Evolutionary conservation across 495 filamentous ascomycete genomes (phyloP).

Genomic region (Poronia punctata): DNA sequence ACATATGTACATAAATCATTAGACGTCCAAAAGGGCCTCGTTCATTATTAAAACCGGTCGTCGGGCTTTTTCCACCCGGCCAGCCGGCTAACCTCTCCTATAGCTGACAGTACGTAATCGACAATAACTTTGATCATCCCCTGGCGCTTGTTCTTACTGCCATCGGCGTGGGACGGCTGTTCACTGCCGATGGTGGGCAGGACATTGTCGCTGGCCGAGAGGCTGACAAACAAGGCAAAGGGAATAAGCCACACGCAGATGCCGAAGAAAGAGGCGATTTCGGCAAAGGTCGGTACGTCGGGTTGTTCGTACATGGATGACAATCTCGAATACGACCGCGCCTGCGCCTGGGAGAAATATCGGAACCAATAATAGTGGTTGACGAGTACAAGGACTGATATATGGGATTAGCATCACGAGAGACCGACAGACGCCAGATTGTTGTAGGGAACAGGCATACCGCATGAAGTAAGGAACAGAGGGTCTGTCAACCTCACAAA

Average conservation of each 20-base stretch:
- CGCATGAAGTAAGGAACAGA: conserved; percentile 76
- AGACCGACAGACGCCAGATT: background rate
- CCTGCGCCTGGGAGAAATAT: conserved; percentile 68
- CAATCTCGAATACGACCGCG: conserved; percentile 37
- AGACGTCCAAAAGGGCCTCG: background rate
- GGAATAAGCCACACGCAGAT: conserved; percentile 95
- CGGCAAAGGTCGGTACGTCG: conserved; percentile 77
- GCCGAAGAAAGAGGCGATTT: conserved; percentile 94
- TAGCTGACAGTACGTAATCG: conserved; percentile 64
- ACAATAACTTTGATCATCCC: conserved; percentile 90
- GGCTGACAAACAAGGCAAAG: conserved; percentile 87
- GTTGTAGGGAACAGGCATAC: conserved; percentile 33
- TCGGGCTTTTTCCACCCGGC: conserved; percentile 55
- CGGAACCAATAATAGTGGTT: conserved; percentile 98
- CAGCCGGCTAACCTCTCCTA: conserved; percentile 63
- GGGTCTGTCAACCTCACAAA: conserved; percentile 85
- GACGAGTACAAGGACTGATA: conserved; percentile 69
- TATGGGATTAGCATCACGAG: conserved; percentile 10
- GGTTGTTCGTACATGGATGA: conserved; percentile 52
- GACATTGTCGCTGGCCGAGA: conserved; percentile 91
- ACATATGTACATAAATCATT: background rate
- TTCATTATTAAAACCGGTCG: conserved; percentile 19
- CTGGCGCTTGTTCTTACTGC: conserved; percentile 55
- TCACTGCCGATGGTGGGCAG: conserved; percentile 70
- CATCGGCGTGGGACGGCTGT: conserved; percentile 31